Conservation (phyloP, 129 eudicot genomes). For the Logfia minima region DNA sequence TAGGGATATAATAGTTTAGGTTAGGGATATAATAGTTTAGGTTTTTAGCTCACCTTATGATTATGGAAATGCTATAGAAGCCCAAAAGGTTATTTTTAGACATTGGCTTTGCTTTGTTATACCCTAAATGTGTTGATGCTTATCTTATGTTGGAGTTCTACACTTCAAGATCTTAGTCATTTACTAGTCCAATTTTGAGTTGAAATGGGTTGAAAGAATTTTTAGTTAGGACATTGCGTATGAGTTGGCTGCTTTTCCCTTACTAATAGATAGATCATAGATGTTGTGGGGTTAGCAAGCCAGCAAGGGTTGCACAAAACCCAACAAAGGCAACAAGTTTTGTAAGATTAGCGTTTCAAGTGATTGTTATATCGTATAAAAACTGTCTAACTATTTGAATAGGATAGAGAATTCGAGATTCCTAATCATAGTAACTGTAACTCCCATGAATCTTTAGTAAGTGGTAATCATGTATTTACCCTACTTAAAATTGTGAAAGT, state of each 20-base stretch:
- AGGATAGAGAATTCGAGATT: neutral
- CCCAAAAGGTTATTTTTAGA: neutral
- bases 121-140: neutral
- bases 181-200: constrained; percentile 14
- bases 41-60: neutral
- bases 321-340: neutral
- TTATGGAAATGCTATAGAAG: constrained; percentile 17
- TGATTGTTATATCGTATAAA: neutral
- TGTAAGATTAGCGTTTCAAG: neutral
- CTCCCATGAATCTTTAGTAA: neutral
- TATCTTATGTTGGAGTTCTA: neutral
- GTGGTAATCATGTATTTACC: neutral
- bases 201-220: neutral
- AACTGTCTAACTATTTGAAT: neutral
- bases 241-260: neutral
- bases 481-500: neutral
- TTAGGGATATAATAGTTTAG: neutral
- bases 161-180: no score
- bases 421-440: neutral
- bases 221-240: constrained; percentile 4
- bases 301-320: neutral
- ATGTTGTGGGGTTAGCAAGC: neutral
- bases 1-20: neutral
- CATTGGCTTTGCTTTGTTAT: neutral
- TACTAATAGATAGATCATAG: neutral